These are phyloP conservation scores for Massarina eburnea DNA, from an alignment of 2,329 filamentous ascomycete genomes.

Conservation along the genomic window DNA sequence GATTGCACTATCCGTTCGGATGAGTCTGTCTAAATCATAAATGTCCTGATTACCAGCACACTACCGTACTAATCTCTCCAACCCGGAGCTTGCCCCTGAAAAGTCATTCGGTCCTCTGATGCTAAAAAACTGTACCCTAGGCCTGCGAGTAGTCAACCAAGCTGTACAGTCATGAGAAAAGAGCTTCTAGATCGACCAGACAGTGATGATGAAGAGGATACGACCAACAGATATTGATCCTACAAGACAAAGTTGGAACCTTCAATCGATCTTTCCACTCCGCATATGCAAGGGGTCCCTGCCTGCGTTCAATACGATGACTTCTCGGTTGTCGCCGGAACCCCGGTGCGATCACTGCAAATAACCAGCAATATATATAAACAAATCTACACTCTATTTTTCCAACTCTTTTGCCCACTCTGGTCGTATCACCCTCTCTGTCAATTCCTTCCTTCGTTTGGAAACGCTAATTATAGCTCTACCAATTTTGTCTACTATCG, in stretches of 20 bases:
- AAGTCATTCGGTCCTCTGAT: too few species aligned
- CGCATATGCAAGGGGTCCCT: conserved; percentile 25
- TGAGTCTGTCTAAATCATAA: neutral
- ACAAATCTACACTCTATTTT: conserved; percentile 34
- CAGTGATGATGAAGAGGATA: conserved; percentile 9
- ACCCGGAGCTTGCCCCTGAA: neutral
- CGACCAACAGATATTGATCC: conserved; percentile 12
- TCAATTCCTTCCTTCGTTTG: conserved; percentile 5
- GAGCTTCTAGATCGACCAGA: conserved; percentile 21
- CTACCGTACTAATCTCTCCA: neutral
- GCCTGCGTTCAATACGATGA: conserved; percentile 20
- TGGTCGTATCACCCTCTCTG: conserved; percentile 23
- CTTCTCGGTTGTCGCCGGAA: conserved; percentile 29
- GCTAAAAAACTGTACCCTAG: neutral
- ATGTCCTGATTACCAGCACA: neutral
- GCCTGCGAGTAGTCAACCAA: neutral
- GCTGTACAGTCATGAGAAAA: too few species aligned
- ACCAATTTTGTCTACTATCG: conserved; percentile 26
- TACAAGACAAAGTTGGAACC: conserved; percentile 7
- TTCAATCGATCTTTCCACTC: conserved; percentile 13
- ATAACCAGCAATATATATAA: conserved; percentile 36
- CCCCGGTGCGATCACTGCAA: conserved; percentile 30
- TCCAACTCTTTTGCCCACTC: conserved; percentile 16
- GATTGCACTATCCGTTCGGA: neutral
- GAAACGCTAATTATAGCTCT: conserved; percentile 21